phyloP scores from a whole-genome alignment of 2,329 filamentous ascomycete species.

The Pochonia chlamydosporia region DNA sequence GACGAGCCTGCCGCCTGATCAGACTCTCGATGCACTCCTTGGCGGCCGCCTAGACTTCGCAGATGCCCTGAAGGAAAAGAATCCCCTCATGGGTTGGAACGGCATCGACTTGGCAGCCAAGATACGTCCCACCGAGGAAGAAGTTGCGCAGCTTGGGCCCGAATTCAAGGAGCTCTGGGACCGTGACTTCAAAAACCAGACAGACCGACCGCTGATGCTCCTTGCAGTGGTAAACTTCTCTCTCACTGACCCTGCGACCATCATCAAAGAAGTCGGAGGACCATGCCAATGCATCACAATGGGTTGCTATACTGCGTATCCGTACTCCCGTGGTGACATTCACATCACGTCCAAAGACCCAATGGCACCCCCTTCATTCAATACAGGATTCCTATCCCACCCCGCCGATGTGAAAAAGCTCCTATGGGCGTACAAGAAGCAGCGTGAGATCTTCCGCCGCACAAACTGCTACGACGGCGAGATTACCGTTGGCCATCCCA shows the following conservation, averaged over 20 bases:
- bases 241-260: slow-evolving; percentile 8
- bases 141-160: slow-evolving; percentile 45
- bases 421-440: slow-evolving; percentile 59
- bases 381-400: slow-evolving; percentile 42
- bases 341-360: slow-evolving; percentile 46
- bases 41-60: slow-evolving; percentile 32
- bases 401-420: slow-evolving; percentile 51
- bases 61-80: slow-evolving; percentile 37
- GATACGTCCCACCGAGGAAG: slow-evolving; percentile 46
- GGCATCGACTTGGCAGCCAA: slow-evolving; percentile 50
- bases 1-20: slow-evolving; percentile 20
- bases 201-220: slow-evolving; percentile 43
- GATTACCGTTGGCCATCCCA: slow-evolving; percentile 32
- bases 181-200: slow-evolving; percentile 39
- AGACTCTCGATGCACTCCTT: slow-evolving; percentile 45
- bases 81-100: slow-evolving; percentile 52
- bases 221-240: slow-evolving; percentile 26
- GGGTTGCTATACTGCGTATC: slow-evolving; percentile 50
- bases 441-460: slow-evolving; percentile 53
- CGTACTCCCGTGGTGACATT: slow-evolving; percentile 54
- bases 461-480: slow-evolving; percentile 46
- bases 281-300: slow-evolving; percentile 43
- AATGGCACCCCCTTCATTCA: slow-evolving; percentile 44
- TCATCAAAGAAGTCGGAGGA: slow-evolving; percentile 2
- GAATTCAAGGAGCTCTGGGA: slow-evolving; percentile 50